Base-by-base conservation (phyloP, 2,329 filamentous ascomycete species). In the Penicillium sp. region DNA sequence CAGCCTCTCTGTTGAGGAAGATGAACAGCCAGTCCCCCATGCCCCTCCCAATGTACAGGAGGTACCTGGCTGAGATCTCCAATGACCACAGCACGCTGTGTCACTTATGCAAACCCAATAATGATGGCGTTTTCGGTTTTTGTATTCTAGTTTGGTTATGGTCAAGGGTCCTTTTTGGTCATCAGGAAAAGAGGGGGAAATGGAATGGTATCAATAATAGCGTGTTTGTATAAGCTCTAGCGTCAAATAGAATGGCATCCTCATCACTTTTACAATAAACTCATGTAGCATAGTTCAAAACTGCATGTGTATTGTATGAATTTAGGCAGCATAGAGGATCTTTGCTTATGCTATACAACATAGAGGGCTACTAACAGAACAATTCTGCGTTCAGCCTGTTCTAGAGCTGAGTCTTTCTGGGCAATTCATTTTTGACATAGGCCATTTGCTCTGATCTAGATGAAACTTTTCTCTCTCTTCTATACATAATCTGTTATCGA, bases 1-100 rank as follows among this genome's bases (percentile, higher is more conserved):
- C 15, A 76, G 73, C 53, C 59, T 68, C 21, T 66, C 64, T 31
- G 33, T 65, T 6, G 64, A 67, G 21, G 65, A 68, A 36, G 63
- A 67, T 34, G 29, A 21, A 13, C 56, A 59, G 31, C 39, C 34
- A 40, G 25, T 33, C 13, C 44, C 60, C 3, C 50, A 54, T 13
- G 19, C 55, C 27, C 50, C 60, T 34, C 48, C 52, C 11, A 50
- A 50, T 43, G 52, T 61, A 7, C 50, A 53, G 29, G 55, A 63
- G 34, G 50, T 61, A 2, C 44, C 53, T 16, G 25, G 29, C 38
- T 65, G 44, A 61, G 13, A 11, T 27, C 15, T 21, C 10, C 23
- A 21, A 23, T 31, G 23, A 44, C 21, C 4, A 43, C 5, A 29
- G 27, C 16, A 31, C 8, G 11, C n/a, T 33, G 10, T 50, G 5